Conservation (phyloP, 768 basidiomycete genomes). For the Phylloporus scabripes region DNA sequence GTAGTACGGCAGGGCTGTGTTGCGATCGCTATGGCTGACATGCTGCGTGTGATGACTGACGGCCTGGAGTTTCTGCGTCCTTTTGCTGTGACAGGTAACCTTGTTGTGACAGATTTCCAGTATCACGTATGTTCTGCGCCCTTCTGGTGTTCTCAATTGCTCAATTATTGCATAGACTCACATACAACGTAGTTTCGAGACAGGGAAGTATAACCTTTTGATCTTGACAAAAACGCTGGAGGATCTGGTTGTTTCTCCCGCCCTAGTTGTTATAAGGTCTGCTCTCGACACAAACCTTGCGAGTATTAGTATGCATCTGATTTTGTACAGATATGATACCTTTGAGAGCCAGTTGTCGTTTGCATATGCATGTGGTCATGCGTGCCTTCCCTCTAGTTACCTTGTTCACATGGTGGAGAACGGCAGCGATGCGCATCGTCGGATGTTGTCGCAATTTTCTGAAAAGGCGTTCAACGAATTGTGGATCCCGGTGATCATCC, state of each 20-base stretch:
- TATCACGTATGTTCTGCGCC: constrained; percentile 29
- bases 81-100: constrained; percentile 39
- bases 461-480: constrained; percentile 37
- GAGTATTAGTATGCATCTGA: constrained; percentile 6
- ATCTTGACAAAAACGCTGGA: constrained; percentile 54
- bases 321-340: constrained; percentile 31
- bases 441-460: constrained; percentile 42
- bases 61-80: constrained; percentile 52
- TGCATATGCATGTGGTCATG: constrained; percentile 46
- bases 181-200: constrained; percentile 43
- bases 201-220: constrained; percentile 59
- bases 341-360: constrained; percentile 60
- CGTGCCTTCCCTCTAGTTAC: constrained; percentile 44
- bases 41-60: constrained; percentile 51
- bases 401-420: constrained; percentile 61
- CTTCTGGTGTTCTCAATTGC: background rate
- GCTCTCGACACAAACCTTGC: constrained; percentile 10
- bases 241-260: constrained; percentile 55
- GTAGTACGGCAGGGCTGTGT: constrained; percentile 50
- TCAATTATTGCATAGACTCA: constrained; percentile 36
- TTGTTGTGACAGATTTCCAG: constrained; percentile 27
- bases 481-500: constrained; percentile 48
- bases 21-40: constrained; percentile 54
- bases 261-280: constrained; percentile 58
- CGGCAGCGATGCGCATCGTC: constrained; percentile 51